A percentile compares a stretch with the other conserved stretches of the same genome.
Conservation (phyloP, 257 asterid genomes). For the Nicotiana obtusifolia region DNA sequence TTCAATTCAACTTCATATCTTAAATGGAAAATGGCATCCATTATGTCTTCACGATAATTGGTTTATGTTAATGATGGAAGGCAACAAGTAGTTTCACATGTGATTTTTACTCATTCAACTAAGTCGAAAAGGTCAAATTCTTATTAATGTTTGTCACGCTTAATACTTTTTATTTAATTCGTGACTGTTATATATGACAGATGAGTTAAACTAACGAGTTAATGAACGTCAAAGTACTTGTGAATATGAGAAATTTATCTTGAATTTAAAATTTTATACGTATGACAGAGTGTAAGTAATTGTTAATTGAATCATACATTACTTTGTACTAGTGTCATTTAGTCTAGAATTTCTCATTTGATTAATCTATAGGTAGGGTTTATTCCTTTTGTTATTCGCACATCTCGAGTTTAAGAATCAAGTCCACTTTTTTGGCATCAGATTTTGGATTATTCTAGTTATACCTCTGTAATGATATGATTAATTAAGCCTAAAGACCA, state of each 20-base stretch:
- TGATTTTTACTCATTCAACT: not conserved
- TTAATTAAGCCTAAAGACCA: not conserved
- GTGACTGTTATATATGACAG: not conserved
- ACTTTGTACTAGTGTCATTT: not conserved
- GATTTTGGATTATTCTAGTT: not conserved
- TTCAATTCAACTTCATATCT: not conserved
- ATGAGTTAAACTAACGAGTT: not conserved
- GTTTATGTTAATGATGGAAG: not conserved
- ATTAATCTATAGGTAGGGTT: conserved; percentile 6
- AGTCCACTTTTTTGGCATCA: conserved; percentile 11
- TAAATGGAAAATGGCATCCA: not conserved
- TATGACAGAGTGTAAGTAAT: not conserved
- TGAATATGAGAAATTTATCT: not conserved
- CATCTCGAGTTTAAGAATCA: not conserved
- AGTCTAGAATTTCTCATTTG: not conserved
- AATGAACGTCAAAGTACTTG: not conserved
- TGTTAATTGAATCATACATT: not conserved
- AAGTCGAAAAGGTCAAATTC: not conserved
- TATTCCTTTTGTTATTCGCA: conserved; percentile 19
- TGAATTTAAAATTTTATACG: not conserved
- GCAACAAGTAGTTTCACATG: not conserved
- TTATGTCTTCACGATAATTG: not conserved
- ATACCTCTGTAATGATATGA: not conserved
- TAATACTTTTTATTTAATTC: not conserved
- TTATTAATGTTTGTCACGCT: not conserved